phyloP scores from a whole-genome alignment of 768 basidiomycete genomes.

The Podaxis sp. region DNA sequence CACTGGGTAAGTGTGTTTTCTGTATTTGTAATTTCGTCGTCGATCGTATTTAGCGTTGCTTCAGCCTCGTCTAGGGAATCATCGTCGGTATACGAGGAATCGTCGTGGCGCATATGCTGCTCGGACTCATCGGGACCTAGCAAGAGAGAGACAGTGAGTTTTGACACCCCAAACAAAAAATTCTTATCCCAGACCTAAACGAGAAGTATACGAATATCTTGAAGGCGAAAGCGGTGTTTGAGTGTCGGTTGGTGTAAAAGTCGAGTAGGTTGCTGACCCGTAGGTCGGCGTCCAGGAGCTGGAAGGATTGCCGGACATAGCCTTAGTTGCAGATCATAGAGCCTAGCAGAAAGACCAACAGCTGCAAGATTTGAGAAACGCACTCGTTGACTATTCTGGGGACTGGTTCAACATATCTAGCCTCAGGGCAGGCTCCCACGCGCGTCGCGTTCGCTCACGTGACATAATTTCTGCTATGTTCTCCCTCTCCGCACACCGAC shows the following conservation, averaged over 20 bases:
- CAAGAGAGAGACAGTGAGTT: background rate
- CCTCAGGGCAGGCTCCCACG: constrained; percentile 24
- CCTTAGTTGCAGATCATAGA: constrained; percentile 8
- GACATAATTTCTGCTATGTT: constrained; percentile 2
- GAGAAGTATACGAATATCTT: constrained; percentile 52
- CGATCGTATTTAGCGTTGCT: constrained; percentile 59
- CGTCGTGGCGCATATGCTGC: constrained; percentile 22
- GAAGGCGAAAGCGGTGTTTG: constrained; percentile 49
- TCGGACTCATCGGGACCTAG: constrained; percentile 11
- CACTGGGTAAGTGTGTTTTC: constrained; percentile 65
- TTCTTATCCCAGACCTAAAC: constrained; percentile 41
- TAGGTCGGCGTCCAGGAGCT: constrained; percentile 59
- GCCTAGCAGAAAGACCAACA: constrained; percentile 9
- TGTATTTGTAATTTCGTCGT: constrained; percentile 61
- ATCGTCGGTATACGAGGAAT: constrained; percentile 43
- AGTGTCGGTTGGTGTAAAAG: constrained; percentile 45
- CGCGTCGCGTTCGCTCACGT: constrained; percentile 21
- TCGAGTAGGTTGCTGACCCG: constrained; percentile 54
- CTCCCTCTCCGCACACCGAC: no score
- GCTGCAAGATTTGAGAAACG: constrained; percentile 2
- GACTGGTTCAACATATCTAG: constrained; percentile 18
- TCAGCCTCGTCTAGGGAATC: constrained; percentile 73
- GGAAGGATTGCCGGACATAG: constrained; percentile 36
- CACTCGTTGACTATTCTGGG: constrained; percentile 5
- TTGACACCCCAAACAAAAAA: constrained; percentile 22